Conservation (phyloP, 345 rosid genomes). For the Hirschfeldia incana region DNA sequence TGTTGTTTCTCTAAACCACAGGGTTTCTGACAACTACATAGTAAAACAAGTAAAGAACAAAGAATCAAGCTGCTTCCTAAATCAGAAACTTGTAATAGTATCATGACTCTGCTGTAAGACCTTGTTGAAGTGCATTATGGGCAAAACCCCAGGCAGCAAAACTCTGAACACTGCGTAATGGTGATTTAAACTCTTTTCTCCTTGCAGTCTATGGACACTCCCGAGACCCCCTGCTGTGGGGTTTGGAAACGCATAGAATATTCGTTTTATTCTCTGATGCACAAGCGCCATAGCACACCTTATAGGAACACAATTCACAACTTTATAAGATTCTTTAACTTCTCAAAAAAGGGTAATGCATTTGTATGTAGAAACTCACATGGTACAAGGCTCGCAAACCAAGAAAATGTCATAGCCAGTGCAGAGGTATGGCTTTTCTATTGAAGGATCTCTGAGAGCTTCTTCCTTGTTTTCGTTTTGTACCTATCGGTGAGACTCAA, state of each 20-base stretch:
- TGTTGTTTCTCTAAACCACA: neutral
- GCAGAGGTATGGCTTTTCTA: slow-evolving; percentile 70
- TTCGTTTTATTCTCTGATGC: slow-evolving; percentile 77
- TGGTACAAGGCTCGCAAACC: slow-evolving; percentile 80
- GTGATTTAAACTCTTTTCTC: slow-evolving; percentile 89
- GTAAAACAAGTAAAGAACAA: neutral
- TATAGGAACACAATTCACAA: neutral
- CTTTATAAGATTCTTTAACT: neutral
- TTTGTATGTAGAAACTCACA: slow-evolving; percentile 53
- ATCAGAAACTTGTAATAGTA: slow-evolving; percentile 9
- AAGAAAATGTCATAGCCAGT: slow-evolving; percentile 86
- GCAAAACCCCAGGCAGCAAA: slow-evolving; percentile 35
- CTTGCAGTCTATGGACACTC: slow-evolving; percentile 75
- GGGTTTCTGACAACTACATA: neutral
- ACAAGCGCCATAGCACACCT: slow-evolving; percentile 96
- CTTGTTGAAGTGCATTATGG: neutral
- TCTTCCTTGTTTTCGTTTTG: slow-evolving; percentile 36
- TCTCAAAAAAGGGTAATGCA: neutral
- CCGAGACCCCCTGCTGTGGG: slow-evolving; percentile 68
- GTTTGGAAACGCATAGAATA: slow-evolving; percentile 74
- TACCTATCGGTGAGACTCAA: slow-evolving; percentile 40
- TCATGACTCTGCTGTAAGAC: neutral
- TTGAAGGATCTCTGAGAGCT: slow-evolving; percentile 22
- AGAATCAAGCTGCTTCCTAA: neutral
- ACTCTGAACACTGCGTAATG: slow-evolving; percentile 91